Conservation (phyloP, 2,329 filamentous ascomycete genomes). For the Trichoderma breve region DNA sequence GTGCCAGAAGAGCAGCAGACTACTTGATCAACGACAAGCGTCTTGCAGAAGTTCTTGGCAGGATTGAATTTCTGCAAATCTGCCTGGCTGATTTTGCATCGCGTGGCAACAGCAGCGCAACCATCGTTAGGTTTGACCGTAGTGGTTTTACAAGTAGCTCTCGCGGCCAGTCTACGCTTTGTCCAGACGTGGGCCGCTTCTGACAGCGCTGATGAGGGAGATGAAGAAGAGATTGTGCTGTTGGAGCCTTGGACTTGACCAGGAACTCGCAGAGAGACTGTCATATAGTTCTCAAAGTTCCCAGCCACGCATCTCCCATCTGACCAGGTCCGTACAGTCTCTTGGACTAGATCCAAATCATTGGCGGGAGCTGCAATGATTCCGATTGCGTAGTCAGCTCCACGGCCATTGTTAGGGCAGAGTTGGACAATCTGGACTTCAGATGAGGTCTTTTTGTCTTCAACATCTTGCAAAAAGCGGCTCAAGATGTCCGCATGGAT, state of each 20-base stretch:
- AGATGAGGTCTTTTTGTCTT: background rate
- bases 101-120: conserved; percentile 32
- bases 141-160: conserved; percentile 25
- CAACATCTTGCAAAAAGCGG: background rate
- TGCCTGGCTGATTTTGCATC: conserved; percentile 33
- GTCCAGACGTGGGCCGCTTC: conserved; percentile 3
- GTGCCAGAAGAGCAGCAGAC: conserved; percentile 26
- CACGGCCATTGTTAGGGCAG: background rate
- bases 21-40: conserved; percentile 22
- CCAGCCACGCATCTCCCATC: conserved; percentile 26
- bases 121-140: conserved; percentile 30
- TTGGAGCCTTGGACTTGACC: conserved; percentile 16
- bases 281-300: conserved; percentile 21
- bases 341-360: conserved; percentile 31
- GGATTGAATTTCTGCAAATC: conserved; percentile 35
- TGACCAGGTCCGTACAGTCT: conserved; percentile 27
- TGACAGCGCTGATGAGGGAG: background rate
- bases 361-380: conserved; percentile 28
- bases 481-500: conserved; percentile 22
- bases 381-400: conserved; percentile 30
- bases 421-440: background rate
- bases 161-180: conserved; percentile 17
- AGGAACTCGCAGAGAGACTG: conserved; percentile 24
- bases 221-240: background rate
- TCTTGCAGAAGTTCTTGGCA: conserved; percentile 25